Percentiles rank a stretch among this genome's conserved stretches.
Evolutionary conservation across 108 stramenopile genomes (phyloP).

Genomic region (Ochromonas danica): DNA sequence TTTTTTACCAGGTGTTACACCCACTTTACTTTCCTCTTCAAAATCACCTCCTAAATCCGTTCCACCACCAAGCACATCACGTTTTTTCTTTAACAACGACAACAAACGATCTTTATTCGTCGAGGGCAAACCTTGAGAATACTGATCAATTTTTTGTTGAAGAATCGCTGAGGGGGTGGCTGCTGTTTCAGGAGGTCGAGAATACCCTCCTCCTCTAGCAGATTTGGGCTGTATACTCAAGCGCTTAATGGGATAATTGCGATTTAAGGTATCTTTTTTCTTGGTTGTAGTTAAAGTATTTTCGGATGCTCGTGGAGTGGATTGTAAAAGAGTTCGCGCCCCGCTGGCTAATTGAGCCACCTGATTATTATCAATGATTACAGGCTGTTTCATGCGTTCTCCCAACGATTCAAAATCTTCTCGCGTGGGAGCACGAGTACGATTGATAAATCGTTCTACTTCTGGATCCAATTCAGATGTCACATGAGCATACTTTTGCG

Average conservation of each 20-base stretch:
- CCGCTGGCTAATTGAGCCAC: constrained; percentile 13
- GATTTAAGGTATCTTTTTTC: constrained; percentile 17
- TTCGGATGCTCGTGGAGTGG: constrained; percentile 13
- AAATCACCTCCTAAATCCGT: constrained; percentile 10
- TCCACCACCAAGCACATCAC: background rate
- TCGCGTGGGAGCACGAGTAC: constrained; percentile 12
- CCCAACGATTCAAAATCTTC: constrained; percentile 15
- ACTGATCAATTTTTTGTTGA: constrained; percentile 17
- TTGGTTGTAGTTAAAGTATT: constrained; percentile 17
- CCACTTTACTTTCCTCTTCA: constrained; percentile 9
- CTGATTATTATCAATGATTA: constrained; percentile 17
- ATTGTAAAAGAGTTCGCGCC: constrained; percentile 15
- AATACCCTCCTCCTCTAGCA: constrained; percentile 14
- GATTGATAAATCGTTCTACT: constrained; percentile 17
- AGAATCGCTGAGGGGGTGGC: constrained; percentile 12
- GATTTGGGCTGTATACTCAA: constrained; percentile 15
- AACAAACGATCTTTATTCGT: constrained; percentile 17
- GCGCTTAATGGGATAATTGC: constrained; percentile 15
- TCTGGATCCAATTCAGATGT: constrained; percentile 15
- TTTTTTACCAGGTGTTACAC: constrained; percentile 6
- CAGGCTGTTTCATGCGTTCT: constrained; percentile 14
- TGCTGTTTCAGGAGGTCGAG: constrained; percentile 13
- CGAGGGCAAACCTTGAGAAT: constrained; percentile 14
- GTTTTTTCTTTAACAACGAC: constrained; percentile 17
- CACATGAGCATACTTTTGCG: constrained; percentile 15